phyloP scores from a whole-genome alignment of 1,139 yeast species.

The Suhomyces panamericanus region DNA sequence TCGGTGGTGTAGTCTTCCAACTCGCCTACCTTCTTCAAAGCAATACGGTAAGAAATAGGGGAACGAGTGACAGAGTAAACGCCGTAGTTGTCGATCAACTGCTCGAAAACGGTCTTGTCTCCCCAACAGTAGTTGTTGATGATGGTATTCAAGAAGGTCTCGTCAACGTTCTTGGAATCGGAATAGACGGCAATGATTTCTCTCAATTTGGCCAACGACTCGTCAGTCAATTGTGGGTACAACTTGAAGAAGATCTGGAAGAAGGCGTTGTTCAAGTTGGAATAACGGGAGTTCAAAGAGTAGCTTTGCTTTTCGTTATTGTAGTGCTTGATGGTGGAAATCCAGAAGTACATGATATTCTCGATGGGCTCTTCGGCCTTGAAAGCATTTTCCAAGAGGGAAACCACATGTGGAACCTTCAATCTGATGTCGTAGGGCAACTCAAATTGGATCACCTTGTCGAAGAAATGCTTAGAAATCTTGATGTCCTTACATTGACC shows the following conservation, averaged over 20 bases:
- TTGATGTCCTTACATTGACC: slow-evolving; percentile 76
- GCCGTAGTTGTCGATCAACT: slow-evolving; percentile 61
- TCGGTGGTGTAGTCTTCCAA: slow-evolving; percentile 52
- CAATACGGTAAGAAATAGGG: slow-evolving; percentile 73
- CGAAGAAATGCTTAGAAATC: slow-evolving; percentile 72
- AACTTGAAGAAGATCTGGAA: slow-evolving; percentile 66
- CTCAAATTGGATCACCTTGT: slow-evolving; percentile 62
- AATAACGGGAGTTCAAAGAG: slow-evolving; percentile 55
- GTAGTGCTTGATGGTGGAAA: slow-evolving; percentile 57
- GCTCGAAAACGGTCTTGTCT: slow-evolving; percentile 62
- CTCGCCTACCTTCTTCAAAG: slow-evolving; percentile 71
- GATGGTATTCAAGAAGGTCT: slow-evolving; percentile 76
- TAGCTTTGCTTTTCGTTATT: slow-evolving; percentile 34
- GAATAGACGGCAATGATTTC: slow-evolving; percentile 59
- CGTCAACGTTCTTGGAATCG: slow-evolving; percentile 60
- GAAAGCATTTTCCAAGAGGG: slow-evolving; percentile 65
- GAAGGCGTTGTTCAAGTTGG: slow-evolving; percentile 67
- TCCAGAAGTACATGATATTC: slow-evolving; percentile 64
- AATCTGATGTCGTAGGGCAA: slow-evolving; percentile 73
- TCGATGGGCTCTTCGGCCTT: slow-evolving; percentile 57
- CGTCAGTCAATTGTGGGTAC: slow-evolving; percentile 54
- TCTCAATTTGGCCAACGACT: slow-evolving; percentile 60
- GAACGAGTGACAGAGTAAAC: slow-evolving; percentile 60
- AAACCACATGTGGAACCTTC: slow-evolving; percentile 74
- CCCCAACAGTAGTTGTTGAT: slow-evolving; percentile 73